Evolutionary conservation across 306 rosid genomes (phyloP), one percentile per base, ranked within the genome.

Genomic region (Luffa acutangula): DNA sequence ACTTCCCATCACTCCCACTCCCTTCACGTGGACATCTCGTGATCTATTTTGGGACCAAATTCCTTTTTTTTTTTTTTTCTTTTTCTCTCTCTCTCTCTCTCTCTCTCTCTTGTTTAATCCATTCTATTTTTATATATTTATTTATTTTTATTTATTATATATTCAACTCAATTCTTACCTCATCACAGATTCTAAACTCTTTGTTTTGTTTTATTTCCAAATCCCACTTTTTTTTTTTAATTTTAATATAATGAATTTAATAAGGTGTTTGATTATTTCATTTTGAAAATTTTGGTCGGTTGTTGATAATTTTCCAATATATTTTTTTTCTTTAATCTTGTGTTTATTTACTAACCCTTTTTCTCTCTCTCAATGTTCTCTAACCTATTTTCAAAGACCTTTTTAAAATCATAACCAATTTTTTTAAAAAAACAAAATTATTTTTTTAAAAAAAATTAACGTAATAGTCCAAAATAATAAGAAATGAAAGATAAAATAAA

Each of bases 11-110:
- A 63, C 70, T 54, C 87, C 75, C 90, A 80, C 88, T 58, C 81
- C 83, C 91, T 90, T 95, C 97, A 95, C 97, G 97, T 92, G 98
- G 91, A 85, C 81, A 87, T 83, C 97, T 87, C 91, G 93, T 92
- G 96, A 79, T 81, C 21, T 62, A 57, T 84, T 85, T 42, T 46
- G 84, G 89, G 79, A 66, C 4, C 76, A 36, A 25, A 71, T 71
- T 37, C 59, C 20, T 54, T 34, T 34, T 59, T 13, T 11, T 52
- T 53, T 63, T 33, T 34, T 25, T 18, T 31, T 63, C 20, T 20
- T 59, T 18, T 17, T 21, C n/a, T n/a, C n/a, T n/a, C n/a, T n/a
- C n/a, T n/a, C n/a, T n/a, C n/a, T n/a, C n/a, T 6, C 4, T 66
- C 12, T 36, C 2, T 39, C 11, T 65, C 3, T 7, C 9, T 37